Evolutionary conservation across 1,139 yeast species (phyloP).

Genomic region (Protomyces gravidus): DNA sequence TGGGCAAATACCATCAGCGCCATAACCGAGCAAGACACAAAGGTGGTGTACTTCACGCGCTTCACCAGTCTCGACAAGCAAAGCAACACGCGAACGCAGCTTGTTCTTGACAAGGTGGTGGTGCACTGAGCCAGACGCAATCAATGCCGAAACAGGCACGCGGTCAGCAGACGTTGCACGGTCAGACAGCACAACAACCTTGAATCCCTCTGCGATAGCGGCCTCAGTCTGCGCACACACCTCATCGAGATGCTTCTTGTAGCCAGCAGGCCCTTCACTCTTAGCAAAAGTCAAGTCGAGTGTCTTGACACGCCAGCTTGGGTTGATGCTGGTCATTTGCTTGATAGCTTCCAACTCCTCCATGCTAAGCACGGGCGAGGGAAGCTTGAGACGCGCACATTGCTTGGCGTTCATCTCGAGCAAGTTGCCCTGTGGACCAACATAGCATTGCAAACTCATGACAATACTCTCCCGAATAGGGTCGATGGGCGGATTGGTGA

Average conservation of each 20-base stretch:
- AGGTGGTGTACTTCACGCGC: slow-evolving; percentile 97
- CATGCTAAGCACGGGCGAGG: slow-evolving; percentile 74
- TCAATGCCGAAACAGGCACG: slow-evolving; percentile 78
- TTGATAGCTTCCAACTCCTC: slow-evolving; percentile 69
- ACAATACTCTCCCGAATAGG: slow-evolving; percentile 95
- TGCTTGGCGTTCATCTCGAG: slow-evolving; percentile 88
- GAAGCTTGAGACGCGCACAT: slow-evolving; percentile 78
- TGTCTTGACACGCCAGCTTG: slow-evolving; percentile 75
- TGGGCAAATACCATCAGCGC: slow-evolving; percentile 95
- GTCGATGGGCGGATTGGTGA: slow-evolving; percentile 97
- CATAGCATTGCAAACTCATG: slow-evolving; percentile 93
- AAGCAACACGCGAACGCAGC: slow-evolving; percentile 92
- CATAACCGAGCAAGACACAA: slow-evolving; percentile 91
- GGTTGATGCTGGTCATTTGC: slow-evolving; percentile 68
- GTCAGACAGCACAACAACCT: slow-evolving; percentile 74
- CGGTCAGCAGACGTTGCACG: slow-evolving; percentile 56
- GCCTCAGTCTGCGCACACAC: slow-evolving; percentile 82
- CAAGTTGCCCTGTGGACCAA: slow-evolving; percentile 95
- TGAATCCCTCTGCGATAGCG: slow-evolving; percentile 72
- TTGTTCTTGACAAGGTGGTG: slow-evolving; percentile 93
- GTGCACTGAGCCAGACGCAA: slow-evolving; percentile 96
- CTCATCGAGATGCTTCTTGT: slow-evolving; percentile 76
- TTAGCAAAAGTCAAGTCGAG: slow-evolving; percentile 90
- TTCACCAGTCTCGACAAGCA: slow-evolving; percentile 88
- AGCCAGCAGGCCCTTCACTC: slow-evolving; percentile 78